Evolutionary conservation across 805 yeast genomes (phyloP).

Genomic region (Hanseniaspora taiwanica): DNA sequence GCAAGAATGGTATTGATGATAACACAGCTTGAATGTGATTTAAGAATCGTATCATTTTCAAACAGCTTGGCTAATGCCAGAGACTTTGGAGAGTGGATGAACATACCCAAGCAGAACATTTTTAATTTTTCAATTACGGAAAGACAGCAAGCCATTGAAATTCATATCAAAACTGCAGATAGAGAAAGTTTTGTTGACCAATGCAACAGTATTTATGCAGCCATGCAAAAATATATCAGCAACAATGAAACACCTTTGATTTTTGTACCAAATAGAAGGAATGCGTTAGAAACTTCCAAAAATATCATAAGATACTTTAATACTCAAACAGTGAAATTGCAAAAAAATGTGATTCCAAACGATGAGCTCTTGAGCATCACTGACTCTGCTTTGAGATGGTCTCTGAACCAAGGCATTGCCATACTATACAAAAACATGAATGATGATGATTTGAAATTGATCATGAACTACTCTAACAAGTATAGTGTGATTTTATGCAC

Average conservation of each 20-base stretch:
- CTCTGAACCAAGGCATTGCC: constrained; percentile 51
- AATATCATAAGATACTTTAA: constrained; percentile 30
- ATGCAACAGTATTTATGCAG: constrained; percentile 1
- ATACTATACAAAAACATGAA: constrained; percentile 45
- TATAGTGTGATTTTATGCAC: constrained; percentile 37
- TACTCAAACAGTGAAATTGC: too few relatives aligned
- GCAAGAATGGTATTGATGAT: constrained; percentile 62
- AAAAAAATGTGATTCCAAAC: too few relatives aligned
- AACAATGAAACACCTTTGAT: constrained; percentile 29
- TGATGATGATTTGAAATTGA: constrained; percentile 40
- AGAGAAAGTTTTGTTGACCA: not conserved
- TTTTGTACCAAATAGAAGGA: constrained; percentile 44
- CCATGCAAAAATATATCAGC: constrained; percentile 16
- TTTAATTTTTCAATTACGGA: constrained; percentile 61
- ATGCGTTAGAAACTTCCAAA: constrained; percentile 38
- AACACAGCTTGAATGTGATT: constrained; percentile 42
- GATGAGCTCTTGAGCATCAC: too few relatives aligned
- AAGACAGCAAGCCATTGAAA: constrained; percentile 41
- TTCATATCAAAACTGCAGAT: constrained; percentile 34
- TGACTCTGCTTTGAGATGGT: constrained; percentile 33
- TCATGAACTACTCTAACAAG: constrained; percentile 8
- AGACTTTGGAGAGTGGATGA: constrained; percentile 82
- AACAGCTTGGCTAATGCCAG: constrained; percentile 59
- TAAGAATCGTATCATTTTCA: constrained; percentile 59
- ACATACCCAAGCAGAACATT: constrained; percentile 43